Base-by-base conservation (phyloP, 805 yeast species). In the Kodamaea laetipori region DNA sequence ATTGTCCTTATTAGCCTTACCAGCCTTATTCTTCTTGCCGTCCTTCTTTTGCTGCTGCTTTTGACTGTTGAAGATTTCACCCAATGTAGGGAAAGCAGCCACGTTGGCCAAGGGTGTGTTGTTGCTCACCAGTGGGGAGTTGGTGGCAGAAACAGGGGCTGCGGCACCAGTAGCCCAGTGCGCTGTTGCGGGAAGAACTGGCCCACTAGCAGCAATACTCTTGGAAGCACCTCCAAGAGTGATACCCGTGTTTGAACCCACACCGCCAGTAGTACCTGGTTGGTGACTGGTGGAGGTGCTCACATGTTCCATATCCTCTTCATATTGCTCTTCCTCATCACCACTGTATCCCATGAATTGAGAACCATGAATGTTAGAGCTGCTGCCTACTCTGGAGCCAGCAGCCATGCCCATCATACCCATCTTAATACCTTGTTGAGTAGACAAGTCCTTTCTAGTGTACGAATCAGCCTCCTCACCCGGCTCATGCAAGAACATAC, bases 401-500 rank as follows among this genome's bases (percentile, higher is more conserved):
- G 44, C 36, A 10, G 43, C 49, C 53, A 61, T 52, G 9, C 71
- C 72, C 56, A 67, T 64, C 71, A 67, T 69, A 38, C 73, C 69
- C 77, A 79, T 78, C 56, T 77, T 80, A 51, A 79, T 73, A 54
- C 82, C 81, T 52, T 81, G 82, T 61, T 86, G 84, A 3, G 94
- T 86, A 4, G 90, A 81, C 56, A 87, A 73, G 58, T 87, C 95
- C 58, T 87, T 90, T 64, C 97, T 82, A 19, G 96, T 88, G 67
- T 87, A 92, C 8, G 96, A 86, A 57, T 94, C 99, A 1, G 98
- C 98, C 64, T 94, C 99, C 71, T 94, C 99, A 46, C 99, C 99
- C 5, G 99, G 99, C 66, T 94, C 99, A 64, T 94, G 99, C 57
- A 94, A 75, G 58, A 94, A 94, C 99, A 94, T 94, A 76, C 99